Base-by-base conservation (phyloP, 257 asterid species). In the Nicotiana otophora region DNA sequence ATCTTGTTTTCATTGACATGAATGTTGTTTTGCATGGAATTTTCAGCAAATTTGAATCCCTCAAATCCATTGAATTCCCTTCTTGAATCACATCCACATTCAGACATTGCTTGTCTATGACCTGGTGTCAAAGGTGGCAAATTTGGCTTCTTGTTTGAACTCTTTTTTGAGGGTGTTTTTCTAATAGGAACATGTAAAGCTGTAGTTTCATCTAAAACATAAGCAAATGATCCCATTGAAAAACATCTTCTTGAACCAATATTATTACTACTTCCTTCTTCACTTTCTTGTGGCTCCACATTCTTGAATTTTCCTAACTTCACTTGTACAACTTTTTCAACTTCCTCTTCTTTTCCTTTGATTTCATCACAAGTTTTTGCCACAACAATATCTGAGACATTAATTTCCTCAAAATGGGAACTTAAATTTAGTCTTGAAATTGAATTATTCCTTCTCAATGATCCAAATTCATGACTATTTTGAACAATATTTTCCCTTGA, bases 181-280 rank as follows among this genome's bases (percentile, higher is more conserved):
- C 90, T 89, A 58, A 96, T 92, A 1, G 98, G 98, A 3, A 96
- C 99, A 86, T 90, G 95, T 26, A 96, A 85, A 66, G 91, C 69
- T 17, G 93, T 82, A 28, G 85, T 91, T 57, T 90, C 98, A 74
- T 94, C 96, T 97, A 96, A 90, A 2, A 96, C 87, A 83, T 96
- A 96, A 48, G 98, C 99, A 85, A 96, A 93, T 46, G 99, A 94
- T 9, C 98, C 98, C 99, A 96, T 94, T 0, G 99, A 96, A 79
- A 94, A 93, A 80, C 99, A 96, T 69, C 99, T 88, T 34, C 99
- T 94, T 75, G 92, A 86, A 83, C 89, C 97, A 60, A 85, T 85
- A 74, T 82, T 82, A 15, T 70, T 86, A 7, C 80, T 72, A 76
- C 87, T 88, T n/a, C 75, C 80, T 12, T 53, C 74, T 15, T 81